Conservation (phyloP, 179 eudicot species). For the Spinacia oleracea region DNA sequence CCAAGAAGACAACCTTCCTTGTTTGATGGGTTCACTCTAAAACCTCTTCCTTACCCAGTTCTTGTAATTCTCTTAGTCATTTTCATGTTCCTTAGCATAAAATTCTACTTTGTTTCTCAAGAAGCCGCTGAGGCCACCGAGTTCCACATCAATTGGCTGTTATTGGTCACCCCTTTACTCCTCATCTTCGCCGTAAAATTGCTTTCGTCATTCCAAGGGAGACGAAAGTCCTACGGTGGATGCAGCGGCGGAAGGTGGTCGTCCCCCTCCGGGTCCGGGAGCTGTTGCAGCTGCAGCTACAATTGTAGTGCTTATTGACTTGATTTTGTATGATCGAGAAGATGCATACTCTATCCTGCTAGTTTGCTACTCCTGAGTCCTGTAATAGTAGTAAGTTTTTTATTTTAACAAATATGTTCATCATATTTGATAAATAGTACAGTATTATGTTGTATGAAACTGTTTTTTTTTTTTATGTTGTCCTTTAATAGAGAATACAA, state of each 20-base stretch:
- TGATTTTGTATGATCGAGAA: constrained; percentile 17
- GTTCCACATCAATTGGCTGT: constrained; percentile 56
- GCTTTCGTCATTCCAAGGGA: constrained; percentile 52
- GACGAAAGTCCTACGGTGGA: constrained; percentile 29
- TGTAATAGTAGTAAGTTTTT: background rate
- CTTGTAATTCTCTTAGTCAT: constrained; percentile 53
- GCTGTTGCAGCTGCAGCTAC: constrained; percentile 41
- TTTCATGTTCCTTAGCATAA: constrained; percentile 52
- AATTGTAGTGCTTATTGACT: constrained; percentile 33
- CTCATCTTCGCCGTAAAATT: constrained; percentile 50
- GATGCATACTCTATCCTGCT: background rate
- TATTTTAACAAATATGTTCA: too few relatives aligned
- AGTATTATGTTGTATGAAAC: background rate
- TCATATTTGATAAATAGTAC: background rate
- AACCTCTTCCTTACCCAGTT: constrained; percentile 74
- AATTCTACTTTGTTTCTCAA: constrained; percentile 53
- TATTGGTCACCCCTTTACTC: constrained; percentile 52
- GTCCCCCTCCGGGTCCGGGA: constrained; percentile 36
- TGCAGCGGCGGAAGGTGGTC: constrained; percentile 14
- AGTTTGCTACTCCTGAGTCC: background rate
- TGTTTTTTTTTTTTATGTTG: background rate
- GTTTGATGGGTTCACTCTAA: constrained; percentile 37
- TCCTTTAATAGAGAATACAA: background rate
- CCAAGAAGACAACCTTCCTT: constrained; percentile 34
- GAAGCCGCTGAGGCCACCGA: constrained; percentile 53